Base-by-base conservation (phyloP, 2,329 filamentous ascomycete species). In the Alternaria arbusti region DNA sequence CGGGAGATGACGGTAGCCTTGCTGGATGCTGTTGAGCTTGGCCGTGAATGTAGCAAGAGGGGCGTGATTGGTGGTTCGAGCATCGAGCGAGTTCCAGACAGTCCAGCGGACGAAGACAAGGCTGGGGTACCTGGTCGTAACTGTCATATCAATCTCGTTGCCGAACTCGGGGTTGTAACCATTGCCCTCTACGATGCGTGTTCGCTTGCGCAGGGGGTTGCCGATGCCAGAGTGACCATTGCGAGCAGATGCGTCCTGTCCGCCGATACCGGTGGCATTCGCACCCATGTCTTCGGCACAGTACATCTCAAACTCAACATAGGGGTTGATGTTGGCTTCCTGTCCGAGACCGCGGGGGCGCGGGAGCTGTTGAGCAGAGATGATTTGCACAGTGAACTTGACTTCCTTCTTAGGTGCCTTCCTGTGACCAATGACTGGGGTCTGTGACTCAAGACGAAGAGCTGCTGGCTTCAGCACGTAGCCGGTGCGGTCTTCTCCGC, bases 341-440 rank as follows among this genome's bases (percentile, higher is more conserved):
- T 87, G 84, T n/a, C 89, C 87, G 66, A 94, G 86, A 58, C 88
- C 90, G 59, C 88, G 88, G 12, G 93, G 92, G 22, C 94, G 89
- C 79, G 97, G 97, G 61, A 99, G 88, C 78, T 97, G 94, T 80
- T 98, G 95, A 7, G 95, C 96, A 15, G 96, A 98, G 72, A 98
- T 91, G 72, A 98, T 88, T 68, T 96, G 90, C 61, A 99, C 91
- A 9, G 87, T 90, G 79, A 98, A 97, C 56, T 87, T 89, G 72
- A 98, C 90, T 45, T 93, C 86, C 75, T 94, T 94, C 75, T 93
- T 91, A 74, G 92, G 90, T 68, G 91, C 88, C 78, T 92, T 94
- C 70, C 76, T 79, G 45, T 85, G 83, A 15, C 86, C 86, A 59
- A 89, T 80, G 7, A 70, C 73, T 25, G 73, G 68, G 7, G 64